Evolutionary conservation across 352 stramenopile genomes (phyloP).

Genomic region (Phytopythium chamaehyphon): DNA sequence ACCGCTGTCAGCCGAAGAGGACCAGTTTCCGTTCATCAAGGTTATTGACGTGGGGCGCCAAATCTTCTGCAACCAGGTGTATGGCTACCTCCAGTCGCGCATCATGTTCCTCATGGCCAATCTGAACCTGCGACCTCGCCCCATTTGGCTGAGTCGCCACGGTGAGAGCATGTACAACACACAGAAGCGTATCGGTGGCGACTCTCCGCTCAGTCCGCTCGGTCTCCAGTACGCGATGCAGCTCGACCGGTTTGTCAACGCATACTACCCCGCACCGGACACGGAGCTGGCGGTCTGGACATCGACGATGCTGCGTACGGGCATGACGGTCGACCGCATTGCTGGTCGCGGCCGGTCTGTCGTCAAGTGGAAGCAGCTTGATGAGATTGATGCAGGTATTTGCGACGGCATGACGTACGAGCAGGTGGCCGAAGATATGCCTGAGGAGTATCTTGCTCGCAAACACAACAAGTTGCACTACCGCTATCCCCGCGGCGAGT

Average conservation of each 20-base stretch:
- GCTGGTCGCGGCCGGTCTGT: constrained; percentile 47
- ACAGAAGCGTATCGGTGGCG: constrained; percentile 95
- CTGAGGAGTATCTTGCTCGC: constrained; percentile 91
- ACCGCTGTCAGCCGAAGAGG: constrained; percentile 45
- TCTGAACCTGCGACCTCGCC: constrained; percentile 90
- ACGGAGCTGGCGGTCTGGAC: constrained; percentile 94
- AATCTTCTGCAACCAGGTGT: constrained; percentile 84
- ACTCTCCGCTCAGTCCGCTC: constrained; percentile 90
- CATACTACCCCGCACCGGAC: constrained; percentile 75
- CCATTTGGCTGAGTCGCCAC: constrained; percentile 96
- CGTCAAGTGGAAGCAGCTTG: constrained; percentile 90
- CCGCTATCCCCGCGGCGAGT: constrained; percentile 91
- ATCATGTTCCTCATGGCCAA: constrained; percentile 97
- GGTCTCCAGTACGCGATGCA: constrained; percentile 93
- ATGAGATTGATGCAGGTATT: constrained; percentile 96
- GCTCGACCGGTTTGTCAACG: constrained; percentile 91
- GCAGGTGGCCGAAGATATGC: constrained; percentile 94
- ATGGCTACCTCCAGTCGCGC: constrained; percentile 80
- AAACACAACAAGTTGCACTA: constrained; percentile 91
- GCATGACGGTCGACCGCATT: constrained; percentile 93
- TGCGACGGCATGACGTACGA: constrained; percentile 98
- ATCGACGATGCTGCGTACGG: constrained; percentile 93
- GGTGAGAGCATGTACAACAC: constrained; percentile 98
- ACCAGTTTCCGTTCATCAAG: constrained; percentile 74
- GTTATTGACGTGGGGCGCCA: constrained; percentile 77